Conservation (phyloP, 2,329 filamentous ascomycete genomes). For the Plectosphaerella sp. region DNA sequence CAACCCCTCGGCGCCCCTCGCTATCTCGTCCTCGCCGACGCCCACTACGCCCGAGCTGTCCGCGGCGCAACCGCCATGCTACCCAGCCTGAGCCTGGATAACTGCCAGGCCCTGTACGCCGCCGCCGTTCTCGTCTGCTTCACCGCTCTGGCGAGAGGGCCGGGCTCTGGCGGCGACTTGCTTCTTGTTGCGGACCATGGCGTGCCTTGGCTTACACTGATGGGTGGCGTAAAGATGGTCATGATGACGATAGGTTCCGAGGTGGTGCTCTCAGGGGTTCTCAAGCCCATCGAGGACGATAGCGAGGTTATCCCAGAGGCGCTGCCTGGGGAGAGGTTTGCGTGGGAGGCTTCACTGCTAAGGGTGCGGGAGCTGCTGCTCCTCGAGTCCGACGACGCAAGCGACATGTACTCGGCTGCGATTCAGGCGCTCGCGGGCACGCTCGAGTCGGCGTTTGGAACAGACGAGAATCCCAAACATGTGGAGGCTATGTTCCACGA, state of each 20-base stretch:
- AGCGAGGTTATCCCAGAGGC: background rate
- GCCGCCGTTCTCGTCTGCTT: slow-evolving; percentile 16
- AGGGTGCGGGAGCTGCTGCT: slow-evolving; percentile 6
- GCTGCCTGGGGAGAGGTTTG: background rate
- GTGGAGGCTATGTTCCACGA: slow-evolving; percentile 6
- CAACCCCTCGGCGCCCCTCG: slow-evolving; percentile 1
- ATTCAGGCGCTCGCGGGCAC: background rate
- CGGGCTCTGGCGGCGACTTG: slow-evolving; percentile 11
- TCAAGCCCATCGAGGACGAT: slow-evolving; percentile 1
- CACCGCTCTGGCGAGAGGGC: slow-evolving; percentile 11
- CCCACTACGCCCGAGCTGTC: slow-evolving; percentile 13
- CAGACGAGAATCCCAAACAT: slow-evolving; percentile 2
- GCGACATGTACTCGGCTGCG: slow-evolving; percentile 1
- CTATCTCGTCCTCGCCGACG: slow-evolving; percentile 13
- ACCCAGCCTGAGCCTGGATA: slow-evolving; percentile 10
- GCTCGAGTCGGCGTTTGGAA: slow-evolving; percentile 10
- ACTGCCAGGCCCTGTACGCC: slow-evolving; percentile 16
- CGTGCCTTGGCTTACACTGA: slow-evolving; percentile 13
- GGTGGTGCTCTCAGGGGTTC: slow-evolving; percentile 9
- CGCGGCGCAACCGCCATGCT: slow-evolving; percentile 14
- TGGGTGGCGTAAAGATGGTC: slow-evolving; percentile 13
- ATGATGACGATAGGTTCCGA: slow-evolving; percentile 9
- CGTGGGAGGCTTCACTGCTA: slow-evolving; percentile 11
- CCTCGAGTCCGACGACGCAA: background rate
- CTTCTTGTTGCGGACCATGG: slow-evolving; percentile 11